A percentile compares a stretch with the other conserved stretches of the same genome.
phyloP scores from a whole-genome alignment of 257 asterid genomes.

The Solanum sparsipilum region DNA sequence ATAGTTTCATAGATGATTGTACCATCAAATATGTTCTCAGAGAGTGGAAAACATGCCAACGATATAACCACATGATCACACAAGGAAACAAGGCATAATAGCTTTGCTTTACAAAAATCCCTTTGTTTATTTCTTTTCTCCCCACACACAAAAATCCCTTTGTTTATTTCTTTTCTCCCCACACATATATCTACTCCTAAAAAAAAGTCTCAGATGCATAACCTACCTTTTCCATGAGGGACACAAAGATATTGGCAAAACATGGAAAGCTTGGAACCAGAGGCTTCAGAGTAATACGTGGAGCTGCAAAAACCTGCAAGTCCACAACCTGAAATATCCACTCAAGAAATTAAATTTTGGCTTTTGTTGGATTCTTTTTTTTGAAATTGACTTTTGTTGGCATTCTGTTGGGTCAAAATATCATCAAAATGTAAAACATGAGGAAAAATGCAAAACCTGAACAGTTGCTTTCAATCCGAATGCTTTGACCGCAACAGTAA shows the following conservation, averaged over 20 bases:
- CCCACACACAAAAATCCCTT: not conserved
- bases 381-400: not conserved
- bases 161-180: not conserved
- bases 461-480: constrained; percentile 78
- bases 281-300: constrained; percentile 94
- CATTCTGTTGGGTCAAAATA: not conserved
- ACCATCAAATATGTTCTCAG: not conserved
- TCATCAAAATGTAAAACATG: not conserved
- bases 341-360: not conserved
- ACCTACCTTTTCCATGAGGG: constrained; percentile 88
- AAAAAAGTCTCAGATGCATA: not conserved
- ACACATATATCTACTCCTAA: not conserved
- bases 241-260: constrained; percentile 59
- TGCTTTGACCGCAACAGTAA: constrained; percentile 63
- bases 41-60: not conserved
- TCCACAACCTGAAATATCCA: constrained; percentile 65
- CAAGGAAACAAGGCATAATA: not conserved
- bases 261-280: constrained; percentile 99
- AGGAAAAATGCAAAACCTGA: constrained; percentile 48
- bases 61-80: not conserved
- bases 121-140: not conserved
- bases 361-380: not conserved
- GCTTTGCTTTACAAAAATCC: not conserved
- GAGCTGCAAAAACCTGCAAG: constrained; percentile 85
- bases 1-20: not conserved